phyloP scores from a whole-genome alignment of 176 grass and related monocot genomes.

The Triticum turgidum region DNA sequence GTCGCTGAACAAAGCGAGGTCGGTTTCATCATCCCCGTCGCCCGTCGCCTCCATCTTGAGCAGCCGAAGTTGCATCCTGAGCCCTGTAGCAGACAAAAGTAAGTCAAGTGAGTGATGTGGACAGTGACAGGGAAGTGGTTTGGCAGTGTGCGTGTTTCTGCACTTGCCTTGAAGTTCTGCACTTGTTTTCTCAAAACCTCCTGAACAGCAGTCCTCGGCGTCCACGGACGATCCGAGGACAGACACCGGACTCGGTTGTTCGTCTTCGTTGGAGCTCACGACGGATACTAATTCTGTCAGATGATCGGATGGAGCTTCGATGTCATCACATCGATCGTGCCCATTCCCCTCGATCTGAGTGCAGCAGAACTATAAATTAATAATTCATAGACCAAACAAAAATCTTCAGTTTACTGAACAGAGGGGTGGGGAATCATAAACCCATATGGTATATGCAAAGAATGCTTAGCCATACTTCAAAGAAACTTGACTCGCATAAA shows the following conservation, averaged over 20 bases:
- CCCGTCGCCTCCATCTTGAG: constrained; percentile 57
- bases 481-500: constrained; percentile 10
- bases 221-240: constrained; percentile 52
- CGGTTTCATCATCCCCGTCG: constrained; percentile 27
- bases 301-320: neutral
- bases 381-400: neutral
- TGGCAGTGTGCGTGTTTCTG: neutral
- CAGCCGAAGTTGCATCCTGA: constrained; percentile 76
- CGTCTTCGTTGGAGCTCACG: constrained; percentile 45
- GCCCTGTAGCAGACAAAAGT: constrained; percentile 45
- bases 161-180: constrained; percentile 76
- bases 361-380: neutral
- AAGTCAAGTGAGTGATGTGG: neutral
- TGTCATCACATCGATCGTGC: neutral
- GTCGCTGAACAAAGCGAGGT: constrained; percentile 35
- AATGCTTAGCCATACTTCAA: neutral
- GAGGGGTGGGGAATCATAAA: neutral
- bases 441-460: neutral
- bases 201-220: constrained; percentile 46
- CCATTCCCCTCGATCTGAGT: neutral
- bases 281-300: neutral
- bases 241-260: constrained; percentile 61
- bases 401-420: neutral
- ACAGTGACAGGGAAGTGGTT: neutral
- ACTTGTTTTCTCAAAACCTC: constrained; percentile 81